Conservation (phyloP, 768 basidiomycete genomes). For the Pleurotus djamor region DNA sequence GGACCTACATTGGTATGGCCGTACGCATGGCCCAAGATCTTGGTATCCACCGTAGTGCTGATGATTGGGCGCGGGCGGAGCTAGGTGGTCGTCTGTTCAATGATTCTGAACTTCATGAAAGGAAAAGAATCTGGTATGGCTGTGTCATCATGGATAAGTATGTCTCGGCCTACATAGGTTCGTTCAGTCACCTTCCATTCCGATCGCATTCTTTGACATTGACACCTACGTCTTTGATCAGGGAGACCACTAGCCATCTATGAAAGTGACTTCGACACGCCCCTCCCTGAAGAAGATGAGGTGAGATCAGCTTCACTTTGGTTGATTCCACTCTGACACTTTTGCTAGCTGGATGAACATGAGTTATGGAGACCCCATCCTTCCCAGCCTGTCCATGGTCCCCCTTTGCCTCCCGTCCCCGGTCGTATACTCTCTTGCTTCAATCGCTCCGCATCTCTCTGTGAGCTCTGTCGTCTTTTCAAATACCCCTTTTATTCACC, state of each 20-base stretch:
- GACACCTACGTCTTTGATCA: conserved; percentile 15
- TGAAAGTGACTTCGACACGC: conserved; percentile 76
- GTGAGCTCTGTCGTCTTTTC: conserved; percentile 36
- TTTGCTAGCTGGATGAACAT: conserved; percentile 56
- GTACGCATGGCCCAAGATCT: conserved; percentile 92
- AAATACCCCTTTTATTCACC: background rate
- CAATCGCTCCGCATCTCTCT: conserved; percentile 69
- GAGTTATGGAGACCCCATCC: conserved; percentile 46
- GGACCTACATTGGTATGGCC: conserved; percentile 86
- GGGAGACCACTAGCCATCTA: conserved; percentile 74
- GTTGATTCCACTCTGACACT: background rate
- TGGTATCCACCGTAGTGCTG: conserved; percentile 79
- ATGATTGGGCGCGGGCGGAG: conserved; percentile 67
- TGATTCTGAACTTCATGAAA: conserved; percentile 61
- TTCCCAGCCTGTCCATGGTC: conserved; percentile 16
- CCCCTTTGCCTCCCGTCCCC: conserved; percentile 23
- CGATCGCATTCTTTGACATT: background rate
- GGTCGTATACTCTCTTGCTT: conserved; percentile 70
- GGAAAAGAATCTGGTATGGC: conserved; percentile 75
- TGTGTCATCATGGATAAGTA: conserved; percentile 81
- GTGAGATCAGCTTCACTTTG: conserved; percentile 26
- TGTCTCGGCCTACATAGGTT: conserved; percentile 75
- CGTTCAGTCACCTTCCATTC: conserved; percentile 14
- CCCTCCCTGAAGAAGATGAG: conserved; percentile 59
- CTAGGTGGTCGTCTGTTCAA: conserved; percentile 59